Conservation (phyloP, 2,329 filamentous ascomycete genomes). For the Xylariaceae sp. region DNA sequence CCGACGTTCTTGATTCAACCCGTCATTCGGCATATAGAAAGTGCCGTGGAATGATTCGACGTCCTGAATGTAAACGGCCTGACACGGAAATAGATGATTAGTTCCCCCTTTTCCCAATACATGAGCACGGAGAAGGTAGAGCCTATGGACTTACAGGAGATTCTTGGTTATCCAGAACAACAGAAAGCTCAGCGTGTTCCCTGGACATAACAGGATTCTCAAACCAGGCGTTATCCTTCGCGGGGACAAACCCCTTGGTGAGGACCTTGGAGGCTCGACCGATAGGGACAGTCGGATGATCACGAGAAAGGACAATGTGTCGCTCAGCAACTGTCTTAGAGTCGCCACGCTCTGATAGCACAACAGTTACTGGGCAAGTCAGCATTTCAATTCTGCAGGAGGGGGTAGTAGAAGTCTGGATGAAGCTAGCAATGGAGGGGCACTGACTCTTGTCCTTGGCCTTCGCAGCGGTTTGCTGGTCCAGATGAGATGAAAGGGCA, state of each 20-base stretch:
- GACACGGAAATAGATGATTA: neutral
- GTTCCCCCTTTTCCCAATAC: neutral
- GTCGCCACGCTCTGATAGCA: neutral
- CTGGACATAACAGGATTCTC: conserved; percentile 72
- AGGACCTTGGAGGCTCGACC: conserved; percentile 47
- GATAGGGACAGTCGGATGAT: conserved; percentile 30
- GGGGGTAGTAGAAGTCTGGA: no score
- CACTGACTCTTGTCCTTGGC: no score
- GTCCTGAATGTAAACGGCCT: conserved; percentile 48
- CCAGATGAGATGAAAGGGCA: no score
- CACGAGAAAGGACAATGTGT: conserved; percentile 29
- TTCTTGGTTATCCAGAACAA: conserved; percentile 36
- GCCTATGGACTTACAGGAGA: conserved; percentile 11
- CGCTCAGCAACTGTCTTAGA: conserved; percentile 20
- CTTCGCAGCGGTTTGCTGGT: no score
- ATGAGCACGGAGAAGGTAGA: neutral
- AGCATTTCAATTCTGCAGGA: neutral
- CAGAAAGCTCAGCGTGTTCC: conserved; percentile 57
- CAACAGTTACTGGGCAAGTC: conserved; percentile 17
- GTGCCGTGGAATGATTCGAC: conserved; percentile 53
- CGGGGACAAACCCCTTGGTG: conserved; percentile 41
- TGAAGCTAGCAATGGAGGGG: no score
- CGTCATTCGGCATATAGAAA: conserved; percentile 37
- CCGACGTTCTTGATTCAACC: conserved; percentile 17
- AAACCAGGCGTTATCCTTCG: conserved; percentile 60